These are phyloP conservation scores for Pseudogymnoascus sp. DNA, from an alignment of 2,329 filamentous ascomycete species.

Conservation along the genomic window DNA sequence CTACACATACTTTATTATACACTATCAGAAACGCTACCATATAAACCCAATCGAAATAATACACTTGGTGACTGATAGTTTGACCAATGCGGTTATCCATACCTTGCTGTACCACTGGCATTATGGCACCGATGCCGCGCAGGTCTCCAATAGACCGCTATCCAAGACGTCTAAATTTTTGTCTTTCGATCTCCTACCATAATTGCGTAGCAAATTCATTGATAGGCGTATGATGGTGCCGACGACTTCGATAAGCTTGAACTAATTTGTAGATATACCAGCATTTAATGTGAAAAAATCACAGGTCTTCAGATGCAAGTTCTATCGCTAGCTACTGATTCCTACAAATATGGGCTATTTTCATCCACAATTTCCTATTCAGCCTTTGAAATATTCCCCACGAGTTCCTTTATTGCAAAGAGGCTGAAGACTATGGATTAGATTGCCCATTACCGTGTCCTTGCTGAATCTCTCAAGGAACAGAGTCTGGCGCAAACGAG, in stretches of 20 bases:
- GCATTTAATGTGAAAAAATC: background rate
- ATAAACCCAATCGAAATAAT: background rate
- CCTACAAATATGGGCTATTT: background rate
- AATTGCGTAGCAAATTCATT: background rate
- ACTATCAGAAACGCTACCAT: background rate
- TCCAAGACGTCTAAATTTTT: background rate
- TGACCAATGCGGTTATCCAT: background rate
- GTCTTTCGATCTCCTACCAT: background rate
- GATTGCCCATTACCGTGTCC: background rate
- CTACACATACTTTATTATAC: background rate
- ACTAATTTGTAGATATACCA: background rate
- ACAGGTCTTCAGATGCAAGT: background rate
- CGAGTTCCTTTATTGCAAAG: background rate
- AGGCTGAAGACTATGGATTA: background rate
- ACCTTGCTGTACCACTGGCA: background rate
- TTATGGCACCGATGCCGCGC: background rate
- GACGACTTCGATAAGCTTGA: background rate
- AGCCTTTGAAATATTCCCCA: background rate
- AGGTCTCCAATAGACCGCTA: background rate
- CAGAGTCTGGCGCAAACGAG: background rate
- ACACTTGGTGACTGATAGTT: background rate
- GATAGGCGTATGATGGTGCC: background rate
- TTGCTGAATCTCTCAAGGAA: background rate
- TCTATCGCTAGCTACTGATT: background rate
- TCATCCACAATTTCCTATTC: background rate